Conservation (phyloP, 1,139 yeast genomes). For the Diutina rugosa region DNA sequence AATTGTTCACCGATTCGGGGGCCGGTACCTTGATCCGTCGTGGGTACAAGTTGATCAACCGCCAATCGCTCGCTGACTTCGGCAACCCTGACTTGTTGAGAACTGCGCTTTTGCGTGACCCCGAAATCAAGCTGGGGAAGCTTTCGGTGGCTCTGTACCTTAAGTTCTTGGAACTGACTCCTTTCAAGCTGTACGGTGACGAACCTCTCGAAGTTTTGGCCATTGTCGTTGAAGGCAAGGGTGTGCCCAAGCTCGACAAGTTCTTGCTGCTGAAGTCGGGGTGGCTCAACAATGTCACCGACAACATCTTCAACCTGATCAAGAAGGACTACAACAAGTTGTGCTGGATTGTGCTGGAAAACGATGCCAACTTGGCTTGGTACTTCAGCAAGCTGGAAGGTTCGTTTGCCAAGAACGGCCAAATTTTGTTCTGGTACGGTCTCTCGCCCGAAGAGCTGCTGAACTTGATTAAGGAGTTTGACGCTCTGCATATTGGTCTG, state of each 20-base stretch:
- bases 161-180: constrained; percentile 47
- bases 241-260: constrained; percentile 68
- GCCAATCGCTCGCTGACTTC: constrained; percentile 59
- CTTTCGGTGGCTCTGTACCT: constrained; percentile 75
- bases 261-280: constrained; percentile 82
- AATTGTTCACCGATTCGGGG: constrained; percentile 94
- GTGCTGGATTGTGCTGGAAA: constrained; percentile 86
- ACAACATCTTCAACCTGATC: constrained; percentile 78
- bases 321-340: constrained; percentile 60
- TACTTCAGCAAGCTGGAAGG: constrained; percentile 91
- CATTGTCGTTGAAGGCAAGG: constrained; percentile 39
- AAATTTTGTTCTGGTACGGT: constrained; percentile 93
- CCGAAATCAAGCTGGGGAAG: constrained; percentile 58
- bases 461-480: constrained; percentile 53
- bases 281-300: constrained; percentile 96
- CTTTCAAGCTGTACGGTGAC: constrained; percentile 81
- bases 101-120: constrained; percentile 64
- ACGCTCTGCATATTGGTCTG: constrained; percentile 22
- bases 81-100: constrained; percentile 67
- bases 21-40: constrained; percentile 98
- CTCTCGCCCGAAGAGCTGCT: constrained; percentile 54
- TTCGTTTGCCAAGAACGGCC: constrained; percentile 79
- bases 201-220: constrained; percentile 94
- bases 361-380: constrained; percentile 86
- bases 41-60: constrained; percentile 78